phyloP scores from a whole-genome alignment of 371 early-diverging fungal genomes.

The Mucor mucedo region DNA sequence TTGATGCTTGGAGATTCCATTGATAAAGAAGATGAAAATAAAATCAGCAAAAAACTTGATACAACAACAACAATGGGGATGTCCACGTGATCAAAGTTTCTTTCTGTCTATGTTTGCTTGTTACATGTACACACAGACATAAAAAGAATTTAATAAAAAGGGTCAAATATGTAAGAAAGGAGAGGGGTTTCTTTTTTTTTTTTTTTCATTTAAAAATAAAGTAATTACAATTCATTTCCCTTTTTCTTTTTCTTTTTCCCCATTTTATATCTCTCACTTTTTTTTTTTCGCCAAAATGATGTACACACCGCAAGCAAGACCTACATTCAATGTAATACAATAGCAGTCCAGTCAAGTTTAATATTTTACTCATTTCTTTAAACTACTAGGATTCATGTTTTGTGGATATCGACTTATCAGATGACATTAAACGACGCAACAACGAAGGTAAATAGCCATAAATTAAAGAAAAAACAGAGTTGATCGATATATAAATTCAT shows the following conservation, averaged over 20 bases:
- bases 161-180: slow-evolving; percentile 22
- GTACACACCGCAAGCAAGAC: slow-evolving; percentile 15
- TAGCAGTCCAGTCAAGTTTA: neutral
- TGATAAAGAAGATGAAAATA: no score
- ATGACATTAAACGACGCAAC: slow-evolving; percentile 6
- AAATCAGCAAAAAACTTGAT: neutral
- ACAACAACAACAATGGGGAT: neutral
- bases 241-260: neutral
- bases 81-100: neutral
- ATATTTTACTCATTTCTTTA: neutral
- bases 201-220: slow-evolving; percentile 5
- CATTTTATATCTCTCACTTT: slow-evolving; percentile 7
- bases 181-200: no score
- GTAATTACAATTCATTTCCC: neutral
- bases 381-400: slow-evolving; percentile 25
- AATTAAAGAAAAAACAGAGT: neutral
- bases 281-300: slow-evolving; percentile 10
- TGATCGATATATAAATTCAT: neutral
- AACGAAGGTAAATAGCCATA: slow-evolving; percentile 21
- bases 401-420: slow-evolving; percentile 25
- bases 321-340: slow-evolving; percentile 1
- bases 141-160: slow-evolving; percentile 17
- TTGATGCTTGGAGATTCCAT: no score
- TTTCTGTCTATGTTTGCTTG: neutral
- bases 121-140: slow-evolving; percentile 9